Evolutionary conservation across 1,139 yeast species (phyloP), one percentile per base, ranked within the genome.

Genomic region (Zygosaccharomyces sapae): DNA sequence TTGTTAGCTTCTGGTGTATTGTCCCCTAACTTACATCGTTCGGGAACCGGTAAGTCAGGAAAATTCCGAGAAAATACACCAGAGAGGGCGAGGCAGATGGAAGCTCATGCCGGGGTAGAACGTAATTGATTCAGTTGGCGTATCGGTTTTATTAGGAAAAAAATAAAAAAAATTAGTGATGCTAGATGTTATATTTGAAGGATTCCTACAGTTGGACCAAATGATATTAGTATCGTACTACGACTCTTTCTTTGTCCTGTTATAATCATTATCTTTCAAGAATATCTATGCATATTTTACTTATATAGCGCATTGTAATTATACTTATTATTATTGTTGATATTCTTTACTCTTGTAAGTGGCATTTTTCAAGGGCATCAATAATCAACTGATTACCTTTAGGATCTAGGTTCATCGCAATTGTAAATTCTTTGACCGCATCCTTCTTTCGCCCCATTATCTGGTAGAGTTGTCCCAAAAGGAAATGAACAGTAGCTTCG

Each of bases 371-470:
- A 71, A 89, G 74, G 1, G 95, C 95, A 53, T 87, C 96, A 55
- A 87, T 77, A 20, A 92, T 87, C 52, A 88, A 72, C 59, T 87
- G 94, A 47, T 88, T 82, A 0, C 97, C 97, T 64, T 89, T 90
- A 5, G 97, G 97, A 67, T 92, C 97, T 56, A 92, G 73, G 61
- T 88, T 87, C 69, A 88, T 74, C 0, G 98, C 97, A 43, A 85
- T 80, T 0, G 97, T 92, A 58, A 86, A 87, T 59, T 88, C 95
- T 57, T 80, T 80, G 38, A 92, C 79, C 1, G 98, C 97, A 54
- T 77, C 81, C 56, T 79, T 80, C 59, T 81, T 83, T 55, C 86
- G 81, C 31, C 84, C 82, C 55, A 84, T 79, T 33, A 84, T 77
- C 61, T 85, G 86, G 72, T 89, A 88, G 51, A 90, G 73, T 63